phyloP scores from a whole-genome alignment of 129 eudicot genomes.

The Lactuca sativa region DNA sequence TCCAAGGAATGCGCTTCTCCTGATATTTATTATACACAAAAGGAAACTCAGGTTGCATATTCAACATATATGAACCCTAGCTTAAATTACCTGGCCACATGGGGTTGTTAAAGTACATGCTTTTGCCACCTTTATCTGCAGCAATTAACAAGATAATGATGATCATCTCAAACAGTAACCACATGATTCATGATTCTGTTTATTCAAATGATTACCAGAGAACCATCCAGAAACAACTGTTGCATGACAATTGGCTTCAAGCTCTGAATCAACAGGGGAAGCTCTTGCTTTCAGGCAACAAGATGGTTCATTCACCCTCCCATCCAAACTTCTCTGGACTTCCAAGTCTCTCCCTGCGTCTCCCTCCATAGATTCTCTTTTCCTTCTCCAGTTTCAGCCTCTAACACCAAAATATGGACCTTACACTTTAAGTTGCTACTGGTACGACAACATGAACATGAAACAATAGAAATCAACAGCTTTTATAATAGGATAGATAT shows the following conservation, averaged over 20 bases:
- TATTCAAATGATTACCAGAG: conserved; percentile 45
- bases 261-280: conserved; percentile 53
- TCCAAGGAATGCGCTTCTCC: conserved; percentile 94
- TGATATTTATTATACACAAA: conserved; percentile 23
- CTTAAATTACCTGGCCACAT: conserved; percentile 91
- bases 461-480: neutral
- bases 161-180: neutral
- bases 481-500: too few species aligned
- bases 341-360: conserved; percentile 76
- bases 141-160: conserved; percentile 6
- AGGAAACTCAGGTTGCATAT: neutral
- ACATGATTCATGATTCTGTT: neutral
- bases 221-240: conserved; percentile 99
- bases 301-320: conserved; percentile 74
- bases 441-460: neutral
- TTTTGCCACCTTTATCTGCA: conserved; percentile 43
- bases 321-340: conserved; percentile 66
- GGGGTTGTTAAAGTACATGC: conserved; percentile 83
- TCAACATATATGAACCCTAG: neutral
- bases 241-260: conserved; percentile 78
- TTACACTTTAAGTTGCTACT: neutral
- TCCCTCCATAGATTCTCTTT: conserved; percentile 71
- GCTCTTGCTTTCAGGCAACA: conserved; percentile 85
- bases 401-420: conserved; percentile 34
- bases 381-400: conserved; percentile 84